Evolutionary conservation across 305 asterid species (phyloP), one percentile per base, ranked within the genome.

Genomic region (Solanum aculeatissimum): DNA sequence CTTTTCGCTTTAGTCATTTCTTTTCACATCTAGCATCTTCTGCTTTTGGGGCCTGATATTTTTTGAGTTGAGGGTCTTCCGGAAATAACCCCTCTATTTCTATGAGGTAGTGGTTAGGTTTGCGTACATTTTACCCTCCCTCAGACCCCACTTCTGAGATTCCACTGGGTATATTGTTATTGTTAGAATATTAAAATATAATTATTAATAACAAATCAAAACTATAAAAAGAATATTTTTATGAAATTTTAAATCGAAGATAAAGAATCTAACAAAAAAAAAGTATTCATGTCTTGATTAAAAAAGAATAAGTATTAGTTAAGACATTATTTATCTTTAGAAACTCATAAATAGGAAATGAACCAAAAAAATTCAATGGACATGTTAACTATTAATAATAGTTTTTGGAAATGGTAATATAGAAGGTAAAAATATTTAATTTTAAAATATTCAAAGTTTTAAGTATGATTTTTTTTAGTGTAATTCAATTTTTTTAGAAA

Each of bases 81-180:
- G 1, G 1, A 4, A 35, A 35, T 0, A 35, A 0, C 1, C 5
- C 5, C 1, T 29, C 2, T 35, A 35, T 35, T 5, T 35, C 40
- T 35, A 6, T 35, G 40, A 35, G 7, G 7, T 35, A 5, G 7
- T 35, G 40, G 7, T 35, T 4, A 35, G 40, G 1, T 35, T 1
- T 35, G 7, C 6, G 1, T 35, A 35, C 1, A 35, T 35, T 35
- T 35, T 35, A 35, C 0, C 1, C 40, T 5, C 6, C 5, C 7
- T 29, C 40, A 35, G 7, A 35, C 0, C 40, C 40, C 40, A 35
- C 7, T 35, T 35, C 0, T 35, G 38, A 4, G 6, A 35, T 35
- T 35, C 7, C 5, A 35, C 7, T 35, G 7, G 6, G 5, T 35
- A 35, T 35, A 1, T 35, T 35, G 6, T 35, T 35, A 7, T 35